phyloP scores from a whole-genome alignment of 768 basidiomycete species.

The Psilocybe tampanensis region DNA sequence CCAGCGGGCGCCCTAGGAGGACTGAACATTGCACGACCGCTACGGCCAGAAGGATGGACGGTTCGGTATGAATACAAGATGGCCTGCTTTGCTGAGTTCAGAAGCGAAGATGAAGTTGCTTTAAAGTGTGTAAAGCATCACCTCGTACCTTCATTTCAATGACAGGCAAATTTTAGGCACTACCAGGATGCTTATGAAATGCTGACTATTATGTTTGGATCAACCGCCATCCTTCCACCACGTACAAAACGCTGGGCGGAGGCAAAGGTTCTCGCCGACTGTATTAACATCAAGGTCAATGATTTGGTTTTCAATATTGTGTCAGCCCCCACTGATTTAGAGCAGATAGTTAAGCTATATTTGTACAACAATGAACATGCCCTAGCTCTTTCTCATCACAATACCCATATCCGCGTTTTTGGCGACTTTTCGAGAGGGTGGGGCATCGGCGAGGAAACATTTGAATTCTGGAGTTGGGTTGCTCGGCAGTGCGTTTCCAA shows the following conservation, averaged over 20 bases:
- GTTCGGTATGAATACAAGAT: slow-evolving; percentile 98
- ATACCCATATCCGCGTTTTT: slow-evolving; percentile 83
- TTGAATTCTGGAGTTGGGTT: slow-evolving; percentile 98
- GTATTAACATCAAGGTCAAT: slow-evolving; percentile 84
- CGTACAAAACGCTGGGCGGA: slow-evolving; percentile 98
- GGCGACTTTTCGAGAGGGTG: slow-evolving; percentile 86
- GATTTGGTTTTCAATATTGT: neutral
- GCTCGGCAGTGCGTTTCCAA: slow-evolving; percentile 74
- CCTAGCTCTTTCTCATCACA: slow-evolving; percentile 80
- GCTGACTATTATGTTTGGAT: slow-evolving; percentile 86
- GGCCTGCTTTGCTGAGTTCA: slow-evolving; percentile 94
- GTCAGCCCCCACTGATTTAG: neutral
- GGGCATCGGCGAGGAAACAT: slow-evolving; percentile 96
- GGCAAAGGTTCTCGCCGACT: slow-evolving; percentile 95
- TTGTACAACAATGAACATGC: slow-evolving; percentile 89
- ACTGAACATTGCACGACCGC: slow-evolving; percentile 51
- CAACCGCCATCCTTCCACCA: slow-evolving; percentile 82
- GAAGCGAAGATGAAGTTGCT: slow-evolving; percentile 90
- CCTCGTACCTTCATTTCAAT: neutral
- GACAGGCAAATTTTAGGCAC: slow-evolving; percentile 53
- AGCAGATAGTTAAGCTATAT: slow-evolving; percentile 85
- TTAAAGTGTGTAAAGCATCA: slow-evolving; percentile 62
- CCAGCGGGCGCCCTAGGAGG: slow-evolving; percentile 48
- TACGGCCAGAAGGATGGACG: slow-evolving; percentile 90
- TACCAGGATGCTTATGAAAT: slow-evolving; percentile 92